phyloP scores from a whole-genome alignment of 2,329 filamentous ascomycete species.

The Penicillium paneum region DNA sequence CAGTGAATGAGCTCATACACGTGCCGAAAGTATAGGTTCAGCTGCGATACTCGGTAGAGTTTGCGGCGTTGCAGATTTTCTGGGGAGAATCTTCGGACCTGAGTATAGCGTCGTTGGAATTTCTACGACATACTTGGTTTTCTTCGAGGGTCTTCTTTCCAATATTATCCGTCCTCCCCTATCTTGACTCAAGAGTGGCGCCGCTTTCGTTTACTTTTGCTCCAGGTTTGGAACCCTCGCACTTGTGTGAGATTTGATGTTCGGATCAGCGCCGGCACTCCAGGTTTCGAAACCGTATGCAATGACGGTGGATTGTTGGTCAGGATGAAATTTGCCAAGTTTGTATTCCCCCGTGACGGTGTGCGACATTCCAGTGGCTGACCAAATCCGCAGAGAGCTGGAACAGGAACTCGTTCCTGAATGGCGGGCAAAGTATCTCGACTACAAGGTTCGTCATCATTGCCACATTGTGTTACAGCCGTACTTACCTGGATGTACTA shows the following conservation, averaged over 20 bases:
- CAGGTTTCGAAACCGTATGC: slow-evolving; percentile 8
- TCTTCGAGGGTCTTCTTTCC: not conserved
- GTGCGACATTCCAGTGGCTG: slow-evolving; percentile 19
- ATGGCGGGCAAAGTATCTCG: slow-evolving; percentile 90
- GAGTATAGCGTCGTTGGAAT: not conserved
- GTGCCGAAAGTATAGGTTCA: slow-evolving; percentile 17
- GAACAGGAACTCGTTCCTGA: slow-evolving; percentile 87
- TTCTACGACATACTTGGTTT: not conserved
- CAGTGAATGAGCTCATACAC: slow-evolving; percentile 21
- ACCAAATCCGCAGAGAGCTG: slow-evolving; percentile 58
- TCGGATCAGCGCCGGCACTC: not conserved
- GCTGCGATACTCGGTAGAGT: not conserved
- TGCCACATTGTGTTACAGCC: slow-evolving; percentile 6
- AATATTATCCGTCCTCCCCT: not conserved
- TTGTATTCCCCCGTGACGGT: slow-evolving; percentile 5
- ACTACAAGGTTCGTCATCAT: slow-evolving; percentile 69
- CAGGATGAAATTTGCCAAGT: slow-evolving; percentile 63
- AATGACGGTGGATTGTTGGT: slow-evolving; percentile 17
- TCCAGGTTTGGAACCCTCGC: slow-evolving; percentile 5
- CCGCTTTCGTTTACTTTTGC: not conserved
- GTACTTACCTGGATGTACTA: not conserved
- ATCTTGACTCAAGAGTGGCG: not conserved
- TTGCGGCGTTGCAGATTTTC: not conserved
- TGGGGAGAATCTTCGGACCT: not conserved
- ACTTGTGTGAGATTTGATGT: slow-evolving; percentile 1